Base-by-base conservation (phyloP, 2,329 filamentous ascomycete genomes). In the Beauveria sp. region DNA sequence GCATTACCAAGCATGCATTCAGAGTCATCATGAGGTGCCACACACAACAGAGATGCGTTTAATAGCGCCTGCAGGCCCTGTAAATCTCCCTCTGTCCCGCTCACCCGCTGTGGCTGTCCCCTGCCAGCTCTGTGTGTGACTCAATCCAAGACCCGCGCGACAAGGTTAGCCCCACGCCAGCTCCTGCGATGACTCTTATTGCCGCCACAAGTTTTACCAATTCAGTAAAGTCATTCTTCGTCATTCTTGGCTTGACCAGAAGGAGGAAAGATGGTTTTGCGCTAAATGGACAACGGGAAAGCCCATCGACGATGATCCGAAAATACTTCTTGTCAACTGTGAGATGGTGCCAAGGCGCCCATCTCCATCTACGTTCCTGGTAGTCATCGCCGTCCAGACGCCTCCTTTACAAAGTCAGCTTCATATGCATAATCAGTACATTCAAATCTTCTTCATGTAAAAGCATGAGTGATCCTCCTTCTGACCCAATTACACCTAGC, bases 181-280 rank as follows among this genome's bases (percentile, higher is more conserved):
- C 38, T 53, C 14, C 24, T 53, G 40, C 14, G 46, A 46, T 60
- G 57, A 60, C 57, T 60, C 57, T 60, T 60, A 60, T 49, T n/a
- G 22, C 5, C 12, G 24, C 42, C 14, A 12, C 28, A 20, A n/a
- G 34, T 18, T 60, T 45, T 53, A 45, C 58, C 28, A 49, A 51
- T 54, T 2, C 43, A 42, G 50, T 12, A 60, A 46, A 20, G 42
- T 60, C 50, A 60, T 60, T 49, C 22, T 60, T 60, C 58, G 58
- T 60, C 58, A 60, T 60, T 24, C 49, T 54, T 14, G 12, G 18
- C 46, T 60, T 47, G 28, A 9, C 50, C 58, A 24, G 45, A 49
- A 54, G 20, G 14, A 45, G 43, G 9, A 53, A 34, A 8, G 34
- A 30, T 22, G 3, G 8, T 9, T 34, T 30, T 24, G 10, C 26